These are phyloP conservation scores for Tuber calosporum DNA, from an alignment of 495 filamentous ascomycete species.

Conservation along the genomic window DNA sequence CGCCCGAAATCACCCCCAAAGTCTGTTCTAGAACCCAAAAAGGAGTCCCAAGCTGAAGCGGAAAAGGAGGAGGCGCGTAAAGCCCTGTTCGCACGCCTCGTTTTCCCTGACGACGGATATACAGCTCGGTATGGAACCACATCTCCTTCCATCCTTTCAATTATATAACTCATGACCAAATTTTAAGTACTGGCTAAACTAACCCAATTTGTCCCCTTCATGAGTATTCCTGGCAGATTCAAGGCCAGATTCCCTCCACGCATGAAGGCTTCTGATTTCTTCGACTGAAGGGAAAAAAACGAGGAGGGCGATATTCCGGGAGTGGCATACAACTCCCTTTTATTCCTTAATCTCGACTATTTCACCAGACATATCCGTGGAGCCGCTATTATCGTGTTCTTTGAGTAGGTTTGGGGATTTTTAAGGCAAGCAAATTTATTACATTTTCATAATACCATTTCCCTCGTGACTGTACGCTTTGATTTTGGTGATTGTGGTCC, in stretches of 20 bases:
- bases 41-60: neutral
- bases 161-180: neutral
- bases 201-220: neutral
- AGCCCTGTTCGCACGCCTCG: neutral
- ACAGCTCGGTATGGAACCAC: neutral
- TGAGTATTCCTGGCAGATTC: neutral
- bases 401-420: neutral
- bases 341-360: too few species aligned
- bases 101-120: neutral
- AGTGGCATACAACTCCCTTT: too few species aligned
- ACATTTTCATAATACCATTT: neutral
- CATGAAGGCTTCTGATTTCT: too few species aligned
- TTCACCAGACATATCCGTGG: too few species aligned
- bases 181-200: neutral
- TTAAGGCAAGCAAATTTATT: neutral
- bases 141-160: too few species aligned
- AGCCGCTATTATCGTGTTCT: neutral
- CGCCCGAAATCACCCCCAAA: neutral
- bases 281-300: neutral
- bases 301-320: neutral
- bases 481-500: neutral
- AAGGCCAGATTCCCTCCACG: neutral
- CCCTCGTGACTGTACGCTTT: neutral
- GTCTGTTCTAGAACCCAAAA: neutral
- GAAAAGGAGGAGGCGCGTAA: neutral